Base-by-base conservation (phyloP, 139 green algal species). In the Chlorella sp. region DNA sequence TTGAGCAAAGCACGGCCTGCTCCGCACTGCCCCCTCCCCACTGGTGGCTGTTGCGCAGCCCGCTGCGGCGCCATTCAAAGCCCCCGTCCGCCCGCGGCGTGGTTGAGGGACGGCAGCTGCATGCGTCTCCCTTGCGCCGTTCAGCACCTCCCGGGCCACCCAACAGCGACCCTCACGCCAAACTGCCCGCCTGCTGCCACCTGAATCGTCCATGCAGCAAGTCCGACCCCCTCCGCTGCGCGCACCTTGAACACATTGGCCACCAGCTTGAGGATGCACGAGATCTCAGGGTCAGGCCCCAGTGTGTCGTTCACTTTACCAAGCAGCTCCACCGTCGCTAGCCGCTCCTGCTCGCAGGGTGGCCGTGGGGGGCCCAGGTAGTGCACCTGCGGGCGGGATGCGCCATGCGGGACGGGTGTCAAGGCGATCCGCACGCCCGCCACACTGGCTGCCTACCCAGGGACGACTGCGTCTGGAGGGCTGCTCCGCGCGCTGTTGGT, bases 221-320 rank as follows among this genome's bases (percentile, higher is more conserved):
- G n/a, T n/a, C n/a, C n/a, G n/a, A n/a, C n/a, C n/a, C n/a, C n/a
- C n/a, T n/a, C n/a, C n/a, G n/a, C n/a, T n/a, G 64, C 24, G 17
- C 31, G 23, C 3, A 76, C 75, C 69, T 77, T 63, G 51, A 81
- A 81, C 55, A 81, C 71, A 20, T 50, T 67, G 1, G 55, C 70
- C 35, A 67, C 67, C n/a, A 87, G 72, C 4, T 73, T 36, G n/a
- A 87, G 70, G 35, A 87, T 84, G 72, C 67, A 72, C 4, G 65
- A 35, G 24, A 84, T 84, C 74, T 84, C 78, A 4, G 78, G 78
- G 70, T 83, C 78, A 23, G 31, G 62, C 2, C 31, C 49, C 32
- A 2, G 51, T 29, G 22, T 10, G 1, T 73, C 27, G 23, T 74
- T 34, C 10, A 80, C 69, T 24, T 66, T 69, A 35, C 76, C 67